A percentile compares a stretch with the other conserved stretches of the same genome.
These are phyloP conservation scores for Elsinoe ampelina DNA, from an alignment of 2,329 filamentous ascomycete species.

Conservation along the genomic window DNA sequence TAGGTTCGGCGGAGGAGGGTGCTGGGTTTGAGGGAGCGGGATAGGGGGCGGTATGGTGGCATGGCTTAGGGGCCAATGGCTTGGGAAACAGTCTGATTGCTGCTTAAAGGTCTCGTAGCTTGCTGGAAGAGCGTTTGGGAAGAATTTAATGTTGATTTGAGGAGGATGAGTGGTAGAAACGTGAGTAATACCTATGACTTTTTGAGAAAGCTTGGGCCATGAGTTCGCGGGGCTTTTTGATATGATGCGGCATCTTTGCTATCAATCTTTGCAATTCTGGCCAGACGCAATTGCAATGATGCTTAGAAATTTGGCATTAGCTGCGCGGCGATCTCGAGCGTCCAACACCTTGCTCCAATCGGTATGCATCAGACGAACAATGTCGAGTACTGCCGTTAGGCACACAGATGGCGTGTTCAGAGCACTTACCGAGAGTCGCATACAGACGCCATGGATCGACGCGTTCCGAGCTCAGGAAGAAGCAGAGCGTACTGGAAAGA, in stretches of 20 bases:
- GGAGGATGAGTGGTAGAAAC: background rate
- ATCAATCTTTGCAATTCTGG: background rate
- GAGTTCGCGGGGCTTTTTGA: slow-evolving; percentile 4
- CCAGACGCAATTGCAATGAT: no score
- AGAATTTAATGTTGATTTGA: slow-evolving; percentile 13
- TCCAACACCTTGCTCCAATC: no score
- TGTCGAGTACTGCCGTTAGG: slow-evolving; percentile 13
- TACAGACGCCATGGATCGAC: slow-evolving; percentile 60
- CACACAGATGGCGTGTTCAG: slow-evolving; percentile 51
- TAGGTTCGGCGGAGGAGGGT: slow-evolving; percentile 10
- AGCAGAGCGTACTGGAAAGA: slow-evolving; percentile 25
- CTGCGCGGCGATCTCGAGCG: no score
- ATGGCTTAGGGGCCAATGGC: slow-evolving; percentile 15
- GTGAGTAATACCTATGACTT: slow-evolving; percentile 4
- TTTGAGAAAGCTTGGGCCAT: slow-evolving; percentile 4
- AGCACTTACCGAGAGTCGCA: slow-evolving; percentile 49
- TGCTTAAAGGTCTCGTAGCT: no score
- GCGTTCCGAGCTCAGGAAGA: slow-evolving; percentile 48
- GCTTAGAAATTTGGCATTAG: no score
- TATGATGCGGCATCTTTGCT: background rate
- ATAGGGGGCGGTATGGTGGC: slow-evolving; percentile 11
- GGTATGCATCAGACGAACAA: background rate
- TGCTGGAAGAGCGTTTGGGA: slow-evolving; percentile 11
- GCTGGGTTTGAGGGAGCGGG: background rate
- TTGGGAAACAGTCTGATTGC: slow-evolving; percentile 17